Base-by-base conservation (phyloP, 257 asterid genomes). In the Haberlea rhodopensis region DNA sequence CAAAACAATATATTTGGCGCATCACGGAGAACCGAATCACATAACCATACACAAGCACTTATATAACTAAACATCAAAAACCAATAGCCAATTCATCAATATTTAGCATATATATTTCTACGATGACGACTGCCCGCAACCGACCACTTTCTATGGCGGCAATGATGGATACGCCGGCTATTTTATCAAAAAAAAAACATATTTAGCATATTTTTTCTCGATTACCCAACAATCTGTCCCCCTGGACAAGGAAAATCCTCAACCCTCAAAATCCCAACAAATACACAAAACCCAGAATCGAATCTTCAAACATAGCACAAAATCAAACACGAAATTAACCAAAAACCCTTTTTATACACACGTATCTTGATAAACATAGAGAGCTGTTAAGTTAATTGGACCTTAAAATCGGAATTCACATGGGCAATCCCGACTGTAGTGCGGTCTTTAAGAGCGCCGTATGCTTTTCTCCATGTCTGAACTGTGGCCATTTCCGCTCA, bases 351-450 rank as follows among this genome's bases (percentile, higher is more conserved):
- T 18, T 10, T 0, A 40, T 18, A 40, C 48, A 40, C 48, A 37
- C 46, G 13, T 9, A 48, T 19, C 8, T 23, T 43, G 0, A 25
- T 8, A 27, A 43, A 46, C 13, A 27, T 16, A 2, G 23, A 6
- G 51, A 53, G 43, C n/a, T n/a, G n/a, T n/a, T n/a, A n/a, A n/a
- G n/a, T n/a, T n/a, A n/a, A n/a, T n/a, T n/a, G n/a, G n/a, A n/a
- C 96, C 96, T 87, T 91, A 81, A 83, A 91, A 84, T 91, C 98
- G 78, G 95, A 86, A 79, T 87, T 91, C 76, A 91, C 91, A 63
- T 82, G 95, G 72, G 96, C 96, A 65, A 91, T 90, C 28, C 96
- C 96, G 75, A 91, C 92, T 71, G 77, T 82, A 34, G 98, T 89
- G 43, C 79, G 86, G 76, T 91, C 98, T 76, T 91, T 91, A 20